Percentiles rank a stretch among this genome's conserved stretches.
Evolutionary conservation across 176 grass and related monocot genomes (phyloP).

Genomic region (Lolium multiflorum): DNA sequence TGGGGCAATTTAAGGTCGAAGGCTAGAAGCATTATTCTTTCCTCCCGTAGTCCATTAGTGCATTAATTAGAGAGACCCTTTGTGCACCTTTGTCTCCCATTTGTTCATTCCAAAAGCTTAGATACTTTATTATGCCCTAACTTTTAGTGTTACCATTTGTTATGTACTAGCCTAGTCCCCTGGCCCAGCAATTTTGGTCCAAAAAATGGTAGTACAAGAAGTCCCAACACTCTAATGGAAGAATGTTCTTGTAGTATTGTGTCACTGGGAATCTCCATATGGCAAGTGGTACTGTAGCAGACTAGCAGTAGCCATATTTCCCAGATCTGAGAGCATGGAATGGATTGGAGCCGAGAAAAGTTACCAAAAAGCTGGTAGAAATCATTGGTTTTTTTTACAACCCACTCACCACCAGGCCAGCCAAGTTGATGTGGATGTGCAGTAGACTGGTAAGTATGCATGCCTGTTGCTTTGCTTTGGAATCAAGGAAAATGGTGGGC

Average conservation of each 20-base stretch:
- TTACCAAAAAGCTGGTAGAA: slow-evolving; percentile 34
- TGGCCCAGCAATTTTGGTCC: slow-evolving; percentile 31
- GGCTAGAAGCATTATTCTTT: not conserved
- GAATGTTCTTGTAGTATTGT: slow-evolving; percentile 46
- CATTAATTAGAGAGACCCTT: not conserved
- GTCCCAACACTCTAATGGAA: slow-evolving; percentile 33
- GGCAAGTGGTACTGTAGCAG: slow-evolving; percentile 33
- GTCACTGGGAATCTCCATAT: slow-evolving; percentile 49
- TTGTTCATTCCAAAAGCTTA: slow-evolving; percentile 35
- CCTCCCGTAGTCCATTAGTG: not conserved
- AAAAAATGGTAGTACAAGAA: slow-evolving; percentile 18
- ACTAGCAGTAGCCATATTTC: not conserved
- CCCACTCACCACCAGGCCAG: slow-evolving; percentile 35
- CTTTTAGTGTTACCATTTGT: slow-evolving; percentile 37
- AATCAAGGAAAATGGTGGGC: slow-evolving; percentile 60
- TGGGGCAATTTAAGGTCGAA: not conserved
- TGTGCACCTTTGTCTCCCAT: not conserved
- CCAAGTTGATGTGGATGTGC: slow-evolving; percentile 40
- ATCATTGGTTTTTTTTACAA: slow-evolving; percentile 60
- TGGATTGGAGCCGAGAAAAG: slow-evolving; percentile 50
- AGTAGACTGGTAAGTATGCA: slow-evolving; percentile 22
- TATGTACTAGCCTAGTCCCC: slow-evolving; percentile 41
- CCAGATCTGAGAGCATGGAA: slow-evolving; percentile 50
- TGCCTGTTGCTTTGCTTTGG: slow-evolving; percentile 49
- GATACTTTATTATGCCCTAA: slow-evolving; percentile 18